Conservation (phyloP, 2,329 filamentous ascomycete species). For the Epichloe sibirici region DNA sequence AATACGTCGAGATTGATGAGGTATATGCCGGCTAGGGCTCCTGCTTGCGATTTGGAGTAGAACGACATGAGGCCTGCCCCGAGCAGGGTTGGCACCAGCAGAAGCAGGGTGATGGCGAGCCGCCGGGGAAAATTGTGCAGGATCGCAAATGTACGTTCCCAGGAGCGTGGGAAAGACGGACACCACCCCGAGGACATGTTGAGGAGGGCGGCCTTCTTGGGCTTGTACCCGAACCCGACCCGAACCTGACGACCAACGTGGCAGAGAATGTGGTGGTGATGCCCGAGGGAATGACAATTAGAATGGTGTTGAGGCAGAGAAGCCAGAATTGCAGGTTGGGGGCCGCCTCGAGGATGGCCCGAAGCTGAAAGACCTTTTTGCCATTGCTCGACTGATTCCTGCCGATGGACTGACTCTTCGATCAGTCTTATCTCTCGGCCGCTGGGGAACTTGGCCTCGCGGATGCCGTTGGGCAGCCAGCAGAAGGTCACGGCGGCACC, state of each 20-base stretch:
- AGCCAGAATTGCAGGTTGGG: conserved; percentile 30
- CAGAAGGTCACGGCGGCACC: conserved; percentile 28
- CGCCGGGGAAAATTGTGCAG: conserved; percentile 16
- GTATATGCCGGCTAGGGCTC: conserved; percentile 19
- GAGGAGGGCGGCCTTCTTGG: conserved; percentile 31
- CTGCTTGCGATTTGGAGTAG: conserved; percentile 14
- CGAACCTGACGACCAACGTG: conserved; percentile 25
- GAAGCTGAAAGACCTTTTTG: conserved; percentile 26
- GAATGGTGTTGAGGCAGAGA: conserved; percentile 16
- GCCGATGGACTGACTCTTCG: conserved; percentile 42
- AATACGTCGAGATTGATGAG: conserved; percentile 35
- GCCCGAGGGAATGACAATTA: conserved; percentile 15
- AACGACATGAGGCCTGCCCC: conserved; percentile 18
- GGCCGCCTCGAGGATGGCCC: conserved; percentile 29
- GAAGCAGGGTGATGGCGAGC: conserved; percentile 14
- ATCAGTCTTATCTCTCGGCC: conserved; percentile 25
- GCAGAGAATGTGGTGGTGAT: conserved; percentile 21
- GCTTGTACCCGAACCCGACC: conserved; percentile 23
- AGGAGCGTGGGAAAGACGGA: conserved; percentile 12
- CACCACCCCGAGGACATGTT: conserved; percentile 21
- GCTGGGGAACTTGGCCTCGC: conserved; percentile 11
- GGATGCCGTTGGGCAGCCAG: conserved; percentile 28
- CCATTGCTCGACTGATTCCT: conserved; percentile 30
- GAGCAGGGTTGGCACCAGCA: conserved; percentile 14
- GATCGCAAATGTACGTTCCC: conserved; percentile 12